These are phyloP conservation scores for Jatropha multifida DNA, from an alignment of 441 rosid genomes.

Conservation along the genomic window DNA sequence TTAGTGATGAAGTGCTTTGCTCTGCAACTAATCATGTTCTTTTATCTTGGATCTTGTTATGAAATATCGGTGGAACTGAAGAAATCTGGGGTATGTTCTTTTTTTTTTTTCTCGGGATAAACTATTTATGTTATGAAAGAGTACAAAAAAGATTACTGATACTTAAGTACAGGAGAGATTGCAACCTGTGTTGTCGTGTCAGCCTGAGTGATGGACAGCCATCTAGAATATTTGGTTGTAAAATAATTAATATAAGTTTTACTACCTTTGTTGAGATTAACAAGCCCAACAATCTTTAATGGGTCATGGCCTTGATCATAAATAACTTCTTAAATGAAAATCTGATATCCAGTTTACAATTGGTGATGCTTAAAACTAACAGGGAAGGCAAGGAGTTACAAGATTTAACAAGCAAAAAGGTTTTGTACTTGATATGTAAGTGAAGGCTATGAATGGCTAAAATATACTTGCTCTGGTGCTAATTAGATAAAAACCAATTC, in stretches of 20 bases:
- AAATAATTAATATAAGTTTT: conserved; percentile 13
- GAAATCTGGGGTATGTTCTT: conserved; percentile 13
- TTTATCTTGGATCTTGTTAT: conserved; percentile 14
- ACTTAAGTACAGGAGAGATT: neutral
- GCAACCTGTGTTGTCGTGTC: neutral
- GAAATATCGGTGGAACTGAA: conserved; percentile 19
- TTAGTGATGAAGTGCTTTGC: conserved; percentile 13
- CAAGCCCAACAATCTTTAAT: conserved; percentile 1
- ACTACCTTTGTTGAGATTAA: neutral
- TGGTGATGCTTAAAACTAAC: neutral
- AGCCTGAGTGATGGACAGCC: conserved; percentile 1
- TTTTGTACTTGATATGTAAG: neutral
- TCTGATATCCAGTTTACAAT: neutral
- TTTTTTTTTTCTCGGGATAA: neutral
- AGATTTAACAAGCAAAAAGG: conserved; percentile 1
- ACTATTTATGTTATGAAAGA: too few relatives aligned
- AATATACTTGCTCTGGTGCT: neutral
- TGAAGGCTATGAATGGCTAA: neutral
- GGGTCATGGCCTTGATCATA: conserved; percentile 2
- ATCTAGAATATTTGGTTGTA: neutral
- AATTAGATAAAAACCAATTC: neutral
- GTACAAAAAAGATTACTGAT: too few relatives aligned
- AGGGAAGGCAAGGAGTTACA: neutral
- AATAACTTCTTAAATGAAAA: conserved; percentile 1
- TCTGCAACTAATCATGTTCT: conserved; percentile 14